Evolutionary conservation across 140 eudicot species (phyloP).

Genomic region (Stevia rebaudiana): DNA sequence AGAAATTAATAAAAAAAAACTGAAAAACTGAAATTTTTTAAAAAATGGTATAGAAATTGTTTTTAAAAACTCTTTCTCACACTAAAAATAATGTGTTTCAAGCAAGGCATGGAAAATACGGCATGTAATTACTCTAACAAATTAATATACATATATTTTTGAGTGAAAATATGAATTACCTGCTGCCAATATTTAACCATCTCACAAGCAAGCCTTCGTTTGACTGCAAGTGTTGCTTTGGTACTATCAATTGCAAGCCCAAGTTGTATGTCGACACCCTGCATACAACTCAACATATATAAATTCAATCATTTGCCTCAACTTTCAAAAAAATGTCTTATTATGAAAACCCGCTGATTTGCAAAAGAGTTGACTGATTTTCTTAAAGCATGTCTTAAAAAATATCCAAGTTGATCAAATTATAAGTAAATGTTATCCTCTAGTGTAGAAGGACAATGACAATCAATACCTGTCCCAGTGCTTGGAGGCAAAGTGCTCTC

Average conservation of each 20-base stretch:
- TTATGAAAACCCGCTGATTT: too few species aligned
- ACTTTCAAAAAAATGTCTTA: too few species aligned
- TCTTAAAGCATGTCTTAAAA: too few species aligned
- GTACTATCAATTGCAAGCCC: slow-evolving; percentile 97
- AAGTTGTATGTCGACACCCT: slow-evolving; percentile 97
- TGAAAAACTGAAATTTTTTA: too few species aligned
- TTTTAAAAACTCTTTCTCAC: not conserved
- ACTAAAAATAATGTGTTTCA: slow-evolving; percentile 1
- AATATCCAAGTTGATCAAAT: not conserved
- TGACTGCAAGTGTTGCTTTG: slow-evolving; percentile 95
- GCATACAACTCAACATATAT: slow-evolving; percentile 10
- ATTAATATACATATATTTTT: not conserved
- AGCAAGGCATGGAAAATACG: not conserved
- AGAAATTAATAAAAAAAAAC: too few species aligned
- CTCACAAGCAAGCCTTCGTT: slow-evolving; percentile 97
- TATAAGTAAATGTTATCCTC: not conserved
- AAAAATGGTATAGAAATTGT: not conserved
- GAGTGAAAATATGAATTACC: slow-evolving; percentile 34
- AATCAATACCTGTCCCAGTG: slow-evolving; percentile 74
- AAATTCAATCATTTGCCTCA: not conserved
- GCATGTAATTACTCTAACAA: too few species aligned
- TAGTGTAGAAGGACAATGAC: too few species aligned
- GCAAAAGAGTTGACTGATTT: too few species aligned
- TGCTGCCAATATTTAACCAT: slow-evolving; percentile 99
- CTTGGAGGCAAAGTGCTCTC: slow-evolving; percentile 91